Base-by-base conservation (phyloP, 2,329 filamentous ascomycete genomes). In the Arthroderma sp. region DNA sequence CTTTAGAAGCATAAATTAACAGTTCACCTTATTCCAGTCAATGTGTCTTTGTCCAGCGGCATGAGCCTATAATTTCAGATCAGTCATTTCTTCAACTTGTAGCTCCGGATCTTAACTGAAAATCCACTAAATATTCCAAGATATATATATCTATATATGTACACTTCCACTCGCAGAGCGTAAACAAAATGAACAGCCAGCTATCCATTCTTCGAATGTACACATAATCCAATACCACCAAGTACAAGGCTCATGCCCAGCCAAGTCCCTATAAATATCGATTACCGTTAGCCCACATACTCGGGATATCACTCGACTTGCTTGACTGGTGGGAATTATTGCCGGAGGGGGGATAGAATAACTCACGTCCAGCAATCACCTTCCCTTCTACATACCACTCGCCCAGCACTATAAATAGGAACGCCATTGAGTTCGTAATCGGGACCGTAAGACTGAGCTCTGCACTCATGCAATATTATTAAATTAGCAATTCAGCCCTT, bases 301-400 rank as follows among this genome's bases (percentile, higher is more conserved):
- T 3, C 15, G 2, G 15, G 15, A 22, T 22, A 22, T 22, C 15
- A 22, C 15, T 37, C 22, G 5, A 32, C 22, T 36, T 29, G 15
- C 37, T 41, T 11, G 15, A 30, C 33, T 39, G 29, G 31, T 27
- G 9, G 38, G 15, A 22, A 6, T 31, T 7, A 34, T 3, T 36
- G n/a, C 11, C 44, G 22, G 6, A 22, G 31, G 29, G 42, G 27
- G 10, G 29, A 29, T 6, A 36, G 31, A 8, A 32, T 5, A 36
- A 66, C 74, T 57, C 67, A 87, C 85, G 78, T 70, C 78, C 75
- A 53, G 80, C 84, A 49, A 96, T 94, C 1, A 88, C 83, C 62
- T 95, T 96, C 49, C 79, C 79, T 56, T 95, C 89, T 1, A 89
- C 86, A 71, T 82, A 93, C 87, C 88, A 96, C 55, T 96, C 89